These are phyloP conservation scores for Candida xiaguanensis DNA, from an alignment of 805 yeast species.

Conservation along the genomic window DNA sequence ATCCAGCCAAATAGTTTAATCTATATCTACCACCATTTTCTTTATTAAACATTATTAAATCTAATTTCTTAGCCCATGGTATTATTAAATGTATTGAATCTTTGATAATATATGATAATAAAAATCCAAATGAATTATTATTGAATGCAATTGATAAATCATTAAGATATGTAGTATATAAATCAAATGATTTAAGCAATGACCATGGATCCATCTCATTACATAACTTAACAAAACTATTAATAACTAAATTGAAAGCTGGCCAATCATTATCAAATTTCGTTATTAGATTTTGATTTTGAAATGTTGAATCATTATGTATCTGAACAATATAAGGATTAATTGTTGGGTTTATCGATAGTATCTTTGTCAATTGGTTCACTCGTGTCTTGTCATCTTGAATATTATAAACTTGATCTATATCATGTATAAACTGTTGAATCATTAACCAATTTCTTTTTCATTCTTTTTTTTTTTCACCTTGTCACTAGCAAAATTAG, in stretches of 20 bases:
- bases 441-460: neutral
- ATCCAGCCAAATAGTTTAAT: constrained; percentile 47
- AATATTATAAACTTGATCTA: constrained; percentile 5
- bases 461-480: neutral
- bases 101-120: constrained; percentile 33
- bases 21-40: constrained; percentile 43
- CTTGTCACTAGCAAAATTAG: neutral
- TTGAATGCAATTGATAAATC: constrained; percentile 47
- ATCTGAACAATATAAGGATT: constrained; percentile 25
- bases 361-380: constrained; percentile 16
- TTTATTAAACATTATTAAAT: constrained; percentile 37
- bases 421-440: constrained; percentile 6
- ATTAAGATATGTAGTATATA: constrained; percentile 45
- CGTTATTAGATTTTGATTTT: constrained; percentile 14
- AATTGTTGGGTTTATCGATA: constrained; percentile 21
- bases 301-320: constrained; percentile 14
- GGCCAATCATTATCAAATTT: constrained; percentile 35
- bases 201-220: constrained; percentile 54
- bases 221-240: constrained; percentile 45
- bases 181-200: constrained; percentile 49
- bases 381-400: constrained; percentile 13
- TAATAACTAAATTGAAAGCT: constrained; percentile 43
- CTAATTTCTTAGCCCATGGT: constrained; percentile 43
- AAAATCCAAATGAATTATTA: constrained; percentile 37
- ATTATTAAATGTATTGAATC: constrained; percentile 35